Evolutionary conservation across 768 basidiomycete species (phyloP), one percentile per base, ranked within the genome.

Genomic region (Kwoniella mangroviensis): DNA sequence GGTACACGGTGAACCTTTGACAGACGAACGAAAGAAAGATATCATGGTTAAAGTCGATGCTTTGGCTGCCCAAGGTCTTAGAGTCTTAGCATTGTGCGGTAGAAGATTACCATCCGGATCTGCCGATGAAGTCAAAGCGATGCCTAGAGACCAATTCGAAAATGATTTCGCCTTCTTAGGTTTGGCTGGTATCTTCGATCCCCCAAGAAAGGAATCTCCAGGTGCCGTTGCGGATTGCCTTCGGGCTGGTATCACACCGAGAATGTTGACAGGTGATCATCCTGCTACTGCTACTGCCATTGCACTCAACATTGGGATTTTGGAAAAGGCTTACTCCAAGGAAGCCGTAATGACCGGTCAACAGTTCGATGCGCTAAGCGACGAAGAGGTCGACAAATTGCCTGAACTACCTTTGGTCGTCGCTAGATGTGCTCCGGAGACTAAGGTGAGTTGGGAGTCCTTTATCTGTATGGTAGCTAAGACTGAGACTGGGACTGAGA

Each of bases 201-300:
- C 88, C 19, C 88, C 88, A 19, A 85, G 88, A 49, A 87, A 87
- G 1, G 87, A 88, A 71, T 86, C 86, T 3, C 79, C 85, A 7
- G 86, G 85, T 2, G 87, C 88, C 42, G 88, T 89, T 10, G 82
- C 85, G 52, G 85, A 85, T 45, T 87, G 85, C 79, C 85, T 86
- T 66, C 81, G 84, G 61, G 88, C 88, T 57, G 87, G 88, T 19
- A 86, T 88, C 62, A 85, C 85, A 22, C 86, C 84, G 12, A 71
- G 72, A 69, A 87, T 87, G 87, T 74, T 88, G 28, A 88, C 88
- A 21, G 87, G 87, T 65, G 87, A 88, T 71, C 86, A 88, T 73
- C 81, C 86, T 34, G 86, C 86, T 12, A 88, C 88, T 19, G 87
- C 88, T 15, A 83, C 84, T 41, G 86, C 87, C 13, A 88, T 88